Conservation (phyloP, 768 basidiomycete genomes). For the Mycena olivaceomarginata region DNA sequence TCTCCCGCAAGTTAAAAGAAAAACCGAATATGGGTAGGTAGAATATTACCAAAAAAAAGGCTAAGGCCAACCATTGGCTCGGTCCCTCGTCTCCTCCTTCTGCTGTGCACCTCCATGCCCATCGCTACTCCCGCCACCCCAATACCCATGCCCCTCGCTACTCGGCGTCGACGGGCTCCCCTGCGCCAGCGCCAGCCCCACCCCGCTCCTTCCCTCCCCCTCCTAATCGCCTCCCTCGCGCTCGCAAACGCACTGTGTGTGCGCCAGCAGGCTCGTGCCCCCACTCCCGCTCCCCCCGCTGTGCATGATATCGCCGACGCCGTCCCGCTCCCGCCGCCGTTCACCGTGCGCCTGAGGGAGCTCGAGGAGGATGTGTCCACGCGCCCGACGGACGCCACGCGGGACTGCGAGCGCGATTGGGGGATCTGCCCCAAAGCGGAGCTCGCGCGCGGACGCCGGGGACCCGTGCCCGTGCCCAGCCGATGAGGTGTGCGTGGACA, state of each 20-base stretch:
- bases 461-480: neutral
- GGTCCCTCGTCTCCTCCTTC: neutral
- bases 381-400: too few relatives aligned
- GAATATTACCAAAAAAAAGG: too few relatives aligned
- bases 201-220: constrained; percentile 40
- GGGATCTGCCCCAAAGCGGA: neutral
- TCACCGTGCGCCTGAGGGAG: neutral
- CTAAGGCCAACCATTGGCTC: too few relatives aligned
- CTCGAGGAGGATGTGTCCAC: neutral
- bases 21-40: too few relatives aligned
- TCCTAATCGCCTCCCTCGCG: constrained; percentile 38
- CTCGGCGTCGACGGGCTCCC: neutral
- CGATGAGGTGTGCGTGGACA: neutral
- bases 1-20: too few relatives aligned
- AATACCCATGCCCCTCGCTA: neutral
- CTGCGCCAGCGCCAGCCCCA: neutral
- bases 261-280: constrained; percentile 10
- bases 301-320: neutral
- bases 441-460: neutral
- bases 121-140: neutral
- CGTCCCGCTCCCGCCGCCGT: neutral
- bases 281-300: neutral
- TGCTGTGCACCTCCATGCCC: constrained; percentile 1
- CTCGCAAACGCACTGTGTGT: constrained; percentile 36
- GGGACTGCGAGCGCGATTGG: neutral